Conservation (phyloP, 148 eudicot genomes). For the Euryodendron excelsum region DNA sequence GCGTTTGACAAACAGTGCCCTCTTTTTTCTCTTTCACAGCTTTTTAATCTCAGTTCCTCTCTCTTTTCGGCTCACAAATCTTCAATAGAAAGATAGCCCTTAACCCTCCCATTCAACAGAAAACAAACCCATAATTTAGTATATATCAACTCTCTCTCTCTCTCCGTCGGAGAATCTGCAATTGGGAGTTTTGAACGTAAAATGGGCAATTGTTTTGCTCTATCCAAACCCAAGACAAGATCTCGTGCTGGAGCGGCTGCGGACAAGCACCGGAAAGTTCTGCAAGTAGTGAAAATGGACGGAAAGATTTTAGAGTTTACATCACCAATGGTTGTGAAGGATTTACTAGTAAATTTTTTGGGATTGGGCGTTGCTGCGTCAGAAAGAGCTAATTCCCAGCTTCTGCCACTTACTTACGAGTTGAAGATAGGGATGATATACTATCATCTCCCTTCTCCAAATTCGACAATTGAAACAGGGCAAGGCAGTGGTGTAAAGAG, state of each 20-base stretch:
- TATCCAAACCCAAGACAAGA: constrained; percentile 8
- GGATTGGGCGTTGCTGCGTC: constrained; percentile 41
- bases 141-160: background rate
- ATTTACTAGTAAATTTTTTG: constrained; percentile 29
- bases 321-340: constrained; percentile 37
- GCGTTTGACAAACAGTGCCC: constrained; percentile 26
- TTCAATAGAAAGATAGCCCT: background rate
- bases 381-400: constrained; percentile 37
- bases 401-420: constrained; percentile 40
- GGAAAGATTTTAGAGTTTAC: constrained; percentile 53
- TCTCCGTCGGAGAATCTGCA: background rate
- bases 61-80: background rate
- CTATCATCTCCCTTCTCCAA: constrained; percentile 33
- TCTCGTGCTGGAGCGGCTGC: background rate
- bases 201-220: constrained; percentile 28
- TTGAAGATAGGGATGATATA: constrained; percentile 44
- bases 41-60: background rate
- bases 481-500: constrained; percentile 24
- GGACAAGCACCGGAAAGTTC: constrained; percentile 18
- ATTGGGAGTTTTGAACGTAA: background rate
- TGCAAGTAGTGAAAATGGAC: constrained; percentile 47
- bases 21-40: background rate
- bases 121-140: background rate
- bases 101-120: background rate
- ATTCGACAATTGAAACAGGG: constrained; percentile 2